phyloP scores from a whole-genome alignment of 2,329 filamentous ascomycete species.

The Lasiodiplodia gonubiensis region DNA sequence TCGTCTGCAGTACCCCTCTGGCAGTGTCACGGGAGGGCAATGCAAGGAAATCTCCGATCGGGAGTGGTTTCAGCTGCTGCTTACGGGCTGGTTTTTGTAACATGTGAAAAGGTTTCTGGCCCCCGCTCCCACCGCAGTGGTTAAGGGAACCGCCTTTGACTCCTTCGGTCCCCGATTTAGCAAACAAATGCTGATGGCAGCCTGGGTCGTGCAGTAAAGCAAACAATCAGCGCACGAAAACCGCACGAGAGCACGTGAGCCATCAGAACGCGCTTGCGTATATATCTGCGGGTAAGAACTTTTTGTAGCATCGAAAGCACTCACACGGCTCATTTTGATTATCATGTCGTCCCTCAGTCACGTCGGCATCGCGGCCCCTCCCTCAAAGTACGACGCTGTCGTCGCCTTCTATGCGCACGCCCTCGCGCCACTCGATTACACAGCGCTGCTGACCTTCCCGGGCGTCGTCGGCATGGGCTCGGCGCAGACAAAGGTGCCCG shows the following conservation, averaged over 20 bases:
- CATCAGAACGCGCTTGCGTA: not conserved
- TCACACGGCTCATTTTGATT: too few species aligned
- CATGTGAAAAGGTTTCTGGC: too few species aligned
- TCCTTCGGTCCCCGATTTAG: not conserved
- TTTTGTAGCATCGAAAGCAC: too few species aligned
- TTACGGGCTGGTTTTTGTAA: too few species aligned
- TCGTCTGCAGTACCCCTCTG: too few species aligned
- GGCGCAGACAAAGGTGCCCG: not conserved
- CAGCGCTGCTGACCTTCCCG: conserved; percentile 33
- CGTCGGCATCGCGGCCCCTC: conserved; percentile 34
- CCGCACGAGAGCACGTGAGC: not conserved
- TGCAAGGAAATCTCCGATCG: too few species aligned
- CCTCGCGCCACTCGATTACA: conserved; percentile 38
- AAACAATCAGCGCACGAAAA: not conserved
- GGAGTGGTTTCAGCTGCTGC: too few species aligned
- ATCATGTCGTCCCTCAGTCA: conserved; percentile 32
- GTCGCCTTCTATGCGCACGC: conserved; percentile 36
- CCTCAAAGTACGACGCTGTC: conserved; percentile 33
- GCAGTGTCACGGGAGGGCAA: too few species aligned
- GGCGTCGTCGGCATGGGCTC: conserved; percentile 30
- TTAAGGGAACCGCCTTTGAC: not conserved
- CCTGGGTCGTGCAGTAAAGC: not conserved
- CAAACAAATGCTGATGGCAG: not conserved
- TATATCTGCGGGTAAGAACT: not conserved
- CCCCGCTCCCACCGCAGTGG: too few species aligned